Evolutionary conservation across 164 flowering plant species (phyloP), one percentile per base, ranked within the genome.

Genomic region (Buxus sempervirens): DNA sequence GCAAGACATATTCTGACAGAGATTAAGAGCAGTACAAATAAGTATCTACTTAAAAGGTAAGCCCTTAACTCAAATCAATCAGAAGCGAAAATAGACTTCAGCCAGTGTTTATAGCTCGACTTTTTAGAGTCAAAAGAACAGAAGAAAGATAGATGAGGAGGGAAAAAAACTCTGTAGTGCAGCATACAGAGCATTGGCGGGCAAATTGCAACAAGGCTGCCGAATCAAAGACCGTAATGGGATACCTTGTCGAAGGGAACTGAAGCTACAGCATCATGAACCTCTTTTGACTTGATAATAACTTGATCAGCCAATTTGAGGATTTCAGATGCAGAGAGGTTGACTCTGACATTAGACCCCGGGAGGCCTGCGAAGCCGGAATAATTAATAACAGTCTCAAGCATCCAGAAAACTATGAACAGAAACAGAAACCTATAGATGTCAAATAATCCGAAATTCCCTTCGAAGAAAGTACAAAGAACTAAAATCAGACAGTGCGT

Each of bases 221-320:
- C 7, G 38, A 3, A 45, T 15, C 51, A 5, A 45, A 45, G 51
- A 45, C 51, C 12, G 14, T 36, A 12, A 2, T 21, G 26, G 19
- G 38, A 23, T 62, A 90, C 99, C 91, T 88, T 89, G 64, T 91
- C 88, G 19, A 88, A 86, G 0, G 96, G 91, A 70, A 96, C 81
- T 0, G 97, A 85, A 74, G 95, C 97, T 51, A 91, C 88, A 10
- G 85, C 81, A 75, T 93, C 91, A 66, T 92, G 89, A 73, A 92
- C 96, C 63, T 71, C 73, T 67, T 88, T 92, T 14, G 98, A 90
- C 76, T 82, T 83, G n/a, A 86, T 80, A 66, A 96, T 78, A 28
- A 95, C 73, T 15, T 66, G 78, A 68, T 90, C 90, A 9, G 97
- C 88, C 49, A 95, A 68, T 70, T 78, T 89, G 38, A 82, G 78